phyloP scores from a whole-genome alignment of 2,329 filamentous ascomycete species.

The Sclerotinia borealis region DNA sequence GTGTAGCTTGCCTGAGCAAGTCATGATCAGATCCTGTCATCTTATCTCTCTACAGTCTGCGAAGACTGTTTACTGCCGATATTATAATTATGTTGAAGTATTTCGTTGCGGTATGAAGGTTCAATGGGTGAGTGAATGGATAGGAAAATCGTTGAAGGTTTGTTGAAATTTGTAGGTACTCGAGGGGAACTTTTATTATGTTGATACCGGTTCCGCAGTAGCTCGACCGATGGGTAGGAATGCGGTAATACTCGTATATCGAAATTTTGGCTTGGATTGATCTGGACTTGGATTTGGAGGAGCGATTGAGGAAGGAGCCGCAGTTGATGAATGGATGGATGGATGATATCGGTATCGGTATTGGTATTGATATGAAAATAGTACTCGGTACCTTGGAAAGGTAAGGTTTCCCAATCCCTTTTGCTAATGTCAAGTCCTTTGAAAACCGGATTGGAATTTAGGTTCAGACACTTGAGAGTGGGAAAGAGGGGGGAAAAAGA shows the following conservation, averaged over 20 bases:
- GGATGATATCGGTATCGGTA: too few species aligned
- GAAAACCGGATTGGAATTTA: background rate
- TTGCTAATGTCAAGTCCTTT: background rate
- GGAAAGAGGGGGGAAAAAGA: background rate
- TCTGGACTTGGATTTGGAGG: background rate
- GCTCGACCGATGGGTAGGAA: background rate
- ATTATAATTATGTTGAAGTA: background rate
- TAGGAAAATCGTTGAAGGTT: background rate
- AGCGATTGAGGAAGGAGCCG: slow-evolving; percentile 7
- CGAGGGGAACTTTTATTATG: background rate
- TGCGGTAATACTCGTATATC: background rate
- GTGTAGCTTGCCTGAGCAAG: slow-evolving; percentile 33
- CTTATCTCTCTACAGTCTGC: slow-evolving; percentile 1
- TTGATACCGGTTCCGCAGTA: background rate
- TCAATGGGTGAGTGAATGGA: background rate
- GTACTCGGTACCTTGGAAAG: background rate
- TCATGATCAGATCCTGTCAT: slow-evolving; percentile 32
- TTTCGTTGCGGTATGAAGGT: background rate
- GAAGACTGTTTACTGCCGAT: background rate
- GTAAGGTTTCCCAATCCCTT: background rate
- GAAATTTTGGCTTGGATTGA: background rate
- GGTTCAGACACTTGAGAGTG: background rate
- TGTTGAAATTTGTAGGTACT: background rate
- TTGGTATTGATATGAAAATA: background rate
- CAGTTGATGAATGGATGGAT: background rate